Conservation (phyloP, 2,329 filamentous ascomycete species). For the Verticillium isaacii region DNA sequence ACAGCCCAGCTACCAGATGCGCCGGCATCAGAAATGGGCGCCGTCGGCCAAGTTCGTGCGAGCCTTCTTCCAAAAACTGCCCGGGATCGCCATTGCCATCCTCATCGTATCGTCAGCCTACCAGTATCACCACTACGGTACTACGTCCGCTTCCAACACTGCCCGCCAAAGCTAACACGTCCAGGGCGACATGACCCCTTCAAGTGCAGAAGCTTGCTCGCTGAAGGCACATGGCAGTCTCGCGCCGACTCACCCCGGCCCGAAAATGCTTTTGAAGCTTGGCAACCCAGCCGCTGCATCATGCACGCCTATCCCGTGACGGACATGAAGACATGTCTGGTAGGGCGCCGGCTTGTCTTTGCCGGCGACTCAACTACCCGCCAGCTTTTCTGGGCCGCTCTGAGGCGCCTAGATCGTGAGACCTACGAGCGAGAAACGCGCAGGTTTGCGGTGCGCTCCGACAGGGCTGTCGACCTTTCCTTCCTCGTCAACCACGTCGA, state of each 20-base stretch:
- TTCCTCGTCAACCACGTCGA: conserved; percentile 8
- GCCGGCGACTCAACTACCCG: conserved; percentile 56
- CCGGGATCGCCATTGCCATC: conserved; percentile 3
- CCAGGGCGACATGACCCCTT: conserved; percentile 35
- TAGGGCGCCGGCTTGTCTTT: conserved; percentile 48
- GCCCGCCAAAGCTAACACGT: background rate
- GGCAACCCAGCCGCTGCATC: conserved; percentile 57
- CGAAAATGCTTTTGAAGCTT: conserved; percentile 33
- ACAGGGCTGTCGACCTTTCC: conserved; percentile 10
- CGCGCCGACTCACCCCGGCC: conserved; percentile 14
- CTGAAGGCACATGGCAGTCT: conserved; percentile 43
- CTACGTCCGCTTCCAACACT: background rate
- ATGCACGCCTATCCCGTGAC: conserved; percentile 48
- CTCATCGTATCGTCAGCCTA: conserved; percentile 8
- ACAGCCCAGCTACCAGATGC: background rate
- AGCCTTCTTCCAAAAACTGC: background rate
- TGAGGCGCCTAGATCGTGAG: conserved; percentile 8
- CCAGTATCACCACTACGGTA: conserved; percentile 7
- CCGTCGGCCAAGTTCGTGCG: background rate
- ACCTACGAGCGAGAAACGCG: conserved; percentile 5
- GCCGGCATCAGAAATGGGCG: background rate
- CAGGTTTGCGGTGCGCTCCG: conserved; percentile 7
- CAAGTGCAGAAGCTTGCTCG: conserved; percentile 47
- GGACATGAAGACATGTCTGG: conserved; percentile 49
- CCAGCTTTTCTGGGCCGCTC: conserved; percentile 53